phyloP scores from a whole-genome alignment of 2,329 filamentous ascomycete species.

The Aureobasidium pullulans region DNA sequence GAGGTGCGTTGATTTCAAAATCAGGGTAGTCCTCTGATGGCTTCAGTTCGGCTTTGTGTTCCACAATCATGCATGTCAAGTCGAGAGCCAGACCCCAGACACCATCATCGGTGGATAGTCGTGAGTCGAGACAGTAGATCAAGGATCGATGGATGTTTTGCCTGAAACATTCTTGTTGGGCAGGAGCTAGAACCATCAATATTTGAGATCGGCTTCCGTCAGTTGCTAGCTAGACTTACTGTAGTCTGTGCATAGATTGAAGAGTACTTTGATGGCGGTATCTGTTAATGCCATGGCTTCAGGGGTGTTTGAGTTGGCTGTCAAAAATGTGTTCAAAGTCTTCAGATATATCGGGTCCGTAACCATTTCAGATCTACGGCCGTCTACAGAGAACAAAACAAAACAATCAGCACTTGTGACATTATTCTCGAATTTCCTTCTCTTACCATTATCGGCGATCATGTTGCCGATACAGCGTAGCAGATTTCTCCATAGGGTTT shows the following conservation, averaged over 20 bases:
- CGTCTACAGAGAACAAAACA: neutral
- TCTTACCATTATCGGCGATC: constrained; percentile 16
- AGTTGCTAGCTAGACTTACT: neutral
- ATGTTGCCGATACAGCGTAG: constrained; percentile 17
- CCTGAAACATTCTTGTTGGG: constrained; percentile 11
- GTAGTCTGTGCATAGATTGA: constrained; percentile 16
- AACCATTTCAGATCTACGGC: constrained; percentile 8
- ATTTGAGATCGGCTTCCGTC: neutral
- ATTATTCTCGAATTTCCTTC: neutral
- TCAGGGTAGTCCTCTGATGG: neutral
- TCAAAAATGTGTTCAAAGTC: neutral
- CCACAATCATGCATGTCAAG: constrained; percentile 2
- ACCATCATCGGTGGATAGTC: neutral
- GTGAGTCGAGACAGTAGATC: constrained; percentile 9
- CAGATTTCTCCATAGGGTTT: neutral
- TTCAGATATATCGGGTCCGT: neutral
- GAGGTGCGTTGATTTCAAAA: neutral
- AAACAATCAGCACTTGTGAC: neutral
- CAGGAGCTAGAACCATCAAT: neutral
- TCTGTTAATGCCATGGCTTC: neutral
- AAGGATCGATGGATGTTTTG: constrained; percentile 15
- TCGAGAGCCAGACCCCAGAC: constrained; percentile 7
- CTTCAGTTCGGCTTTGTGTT: constrained; percentile 2
- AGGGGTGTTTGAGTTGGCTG: neutral
- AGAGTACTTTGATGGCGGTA: constrained; percentile 14